Evolutionary conservation across 257 asterid genomes (phyloP).

Genomic region (Rehmannia glutinosa): DNA sequence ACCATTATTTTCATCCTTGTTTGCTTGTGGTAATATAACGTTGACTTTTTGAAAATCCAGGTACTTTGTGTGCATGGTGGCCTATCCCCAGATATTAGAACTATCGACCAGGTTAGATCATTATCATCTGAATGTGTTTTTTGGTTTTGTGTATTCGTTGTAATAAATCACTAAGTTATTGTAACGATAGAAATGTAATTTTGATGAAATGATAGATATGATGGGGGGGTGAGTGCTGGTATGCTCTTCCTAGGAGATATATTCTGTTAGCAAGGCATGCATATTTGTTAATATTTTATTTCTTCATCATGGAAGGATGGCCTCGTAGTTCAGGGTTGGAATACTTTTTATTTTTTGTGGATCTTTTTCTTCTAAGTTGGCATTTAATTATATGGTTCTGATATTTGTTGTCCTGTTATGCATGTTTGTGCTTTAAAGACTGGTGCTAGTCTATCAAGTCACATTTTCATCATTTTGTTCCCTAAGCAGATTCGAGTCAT

Average conservation of each 20-base stretch:
- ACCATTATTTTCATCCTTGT: background rate
- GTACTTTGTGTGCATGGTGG: constrained; percentile 99
- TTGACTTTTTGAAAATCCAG: constrained; percentile 35
- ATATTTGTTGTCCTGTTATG: background rate
- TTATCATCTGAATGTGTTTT: background rate
- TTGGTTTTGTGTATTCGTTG: background rate
- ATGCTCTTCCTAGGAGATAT: background rate
- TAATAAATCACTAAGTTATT: background rate
- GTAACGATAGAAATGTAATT: background rate
- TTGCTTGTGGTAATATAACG: constrained; percentile 4
- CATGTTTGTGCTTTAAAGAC: background rate
- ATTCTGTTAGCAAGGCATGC: constrained; percentile 5
- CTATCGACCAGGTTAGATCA: constrained; percentile 80
- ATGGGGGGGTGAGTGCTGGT: background rate
- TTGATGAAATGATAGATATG: background rate
- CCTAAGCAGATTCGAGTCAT: constrained; percentile 77
- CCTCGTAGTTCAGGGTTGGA: background rate
- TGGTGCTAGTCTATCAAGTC: background rate
- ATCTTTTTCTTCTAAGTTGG: background rate
- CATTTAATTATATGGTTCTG: background rate
- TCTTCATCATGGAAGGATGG: background rate
- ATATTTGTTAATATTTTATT: background rate
- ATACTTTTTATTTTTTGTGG: background rate
- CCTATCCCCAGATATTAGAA: constrained; percentile 94
- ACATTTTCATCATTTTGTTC: constrained; percentile 6